phyloP scores from a whole-genome alignment of 192 early-diverging fungal species.

The Backusella circina region DNA sequence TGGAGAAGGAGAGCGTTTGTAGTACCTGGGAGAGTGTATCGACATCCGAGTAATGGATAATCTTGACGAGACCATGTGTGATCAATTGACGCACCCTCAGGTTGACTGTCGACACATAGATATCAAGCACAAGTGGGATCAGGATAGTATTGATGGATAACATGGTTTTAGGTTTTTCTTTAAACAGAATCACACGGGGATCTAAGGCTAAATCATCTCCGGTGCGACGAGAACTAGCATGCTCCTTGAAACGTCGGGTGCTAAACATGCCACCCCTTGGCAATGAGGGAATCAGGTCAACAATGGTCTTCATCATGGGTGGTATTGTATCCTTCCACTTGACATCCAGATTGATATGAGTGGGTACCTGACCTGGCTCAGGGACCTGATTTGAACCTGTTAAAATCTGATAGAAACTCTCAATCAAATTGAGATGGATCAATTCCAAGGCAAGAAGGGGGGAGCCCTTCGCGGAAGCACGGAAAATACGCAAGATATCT shows the following conservation, averaged over 20 bases:
- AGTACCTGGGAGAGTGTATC: conserved; percentile 44
- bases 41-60: conserved; percentile 44
- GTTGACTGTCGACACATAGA: conserved; percentile 69
- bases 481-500: conserved; percentile 52
- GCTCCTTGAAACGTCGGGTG: conserved; percentile 21
- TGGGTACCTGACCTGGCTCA: conserved; percentile 10
- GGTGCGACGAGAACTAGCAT: conserved; percentile 18
- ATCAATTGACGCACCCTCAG: conserved; percentile 59
- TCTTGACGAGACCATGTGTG: conserved; percentile 56
- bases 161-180: conserved; percentile 33
- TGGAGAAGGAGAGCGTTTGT: conserved; percentile 42
- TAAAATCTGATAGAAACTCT: conserved; percentile 41
- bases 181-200: conserved; percentile 33
- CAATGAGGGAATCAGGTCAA: conserved; percentile 56
- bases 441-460: conserved; percentile 40
- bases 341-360: conserved; percentile 19
- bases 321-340: conserved; percentile 27
- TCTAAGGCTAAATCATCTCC: conserved; percentile 13
- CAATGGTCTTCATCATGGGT: conserved; percentile 49
- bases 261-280: conserved; percentile 39
- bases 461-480: conserved; percentile 52
- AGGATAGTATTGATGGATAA: conserved; percentile 43
- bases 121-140: conserved; percentile 68
- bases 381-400: conserved; percentile 32
- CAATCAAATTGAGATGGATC: conserved; percentile 40